Percentiles rank a stretch among this genome's conserved stretches.
phyloP scores from a whole-genome alignment of 2,329 filamentous ascomycete species.

The Westerdykella aurantiaca region DNA sequence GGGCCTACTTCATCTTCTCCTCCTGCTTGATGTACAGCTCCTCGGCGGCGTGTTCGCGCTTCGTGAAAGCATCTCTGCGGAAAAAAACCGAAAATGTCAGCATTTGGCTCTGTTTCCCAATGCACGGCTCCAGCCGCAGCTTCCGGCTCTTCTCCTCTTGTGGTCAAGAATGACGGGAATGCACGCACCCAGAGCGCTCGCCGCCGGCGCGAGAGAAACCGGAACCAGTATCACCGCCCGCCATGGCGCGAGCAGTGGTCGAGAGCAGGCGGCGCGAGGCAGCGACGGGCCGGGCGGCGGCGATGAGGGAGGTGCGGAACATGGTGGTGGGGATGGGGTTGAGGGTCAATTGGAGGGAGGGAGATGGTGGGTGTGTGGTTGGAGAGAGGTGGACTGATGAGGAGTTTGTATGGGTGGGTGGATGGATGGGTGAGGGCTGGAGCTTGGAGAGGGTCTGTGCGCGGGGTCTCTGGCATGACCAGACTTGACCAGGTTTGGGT shows the following conservation, averaged over 20 bases:
- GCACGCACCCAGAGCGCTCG: constrained; percentile 29
- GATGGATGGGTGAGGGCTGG: neutral
- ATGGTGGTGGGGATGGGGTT: constrained; percentile 19
- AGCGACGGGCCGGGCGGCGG: constrained; percentile 33
- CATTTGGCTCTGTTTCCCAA: neutral
- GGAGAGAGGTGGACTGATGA: constrained; percentile 23
- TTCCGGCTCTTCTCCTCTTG: neutral
- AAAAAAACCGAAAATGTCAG: constrained; percentile 8
- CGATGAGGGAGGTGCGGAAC: constrained; percentile 37
- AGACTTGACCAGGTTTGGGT: neutral
- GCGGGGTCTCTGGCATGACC: neutral
- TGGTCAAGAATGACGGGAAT: neutral
- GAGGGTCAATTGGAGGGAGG: constrained; percentile 5
- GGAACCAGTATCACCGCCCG: constrained; percentile 43
- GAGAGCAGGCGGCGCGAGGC: constrained; percentile 40
- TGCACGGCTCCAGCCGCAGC: neutral
- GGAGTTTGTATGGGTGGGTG: neutral
- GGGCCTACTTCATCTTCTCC: constrained; percentile 72
- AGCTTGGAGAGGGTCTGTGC: constrained; percentile 1
- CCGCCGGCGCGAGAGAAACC: constrained; percentile 40
- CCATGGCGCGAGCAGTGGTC: constrained; percentile 39
- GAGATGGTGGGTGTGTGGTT: constrained; percentile 15
- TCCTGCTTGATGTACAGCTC: constrained; percentile 78
- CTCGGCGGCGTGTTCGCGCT: constrained; percentile 83
- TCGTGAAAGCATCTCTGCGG: constrained; percentile 86